Base-by-base conservation (phyloP, 169 alveolate genomes). In the Eimeria sp. region DNA sequence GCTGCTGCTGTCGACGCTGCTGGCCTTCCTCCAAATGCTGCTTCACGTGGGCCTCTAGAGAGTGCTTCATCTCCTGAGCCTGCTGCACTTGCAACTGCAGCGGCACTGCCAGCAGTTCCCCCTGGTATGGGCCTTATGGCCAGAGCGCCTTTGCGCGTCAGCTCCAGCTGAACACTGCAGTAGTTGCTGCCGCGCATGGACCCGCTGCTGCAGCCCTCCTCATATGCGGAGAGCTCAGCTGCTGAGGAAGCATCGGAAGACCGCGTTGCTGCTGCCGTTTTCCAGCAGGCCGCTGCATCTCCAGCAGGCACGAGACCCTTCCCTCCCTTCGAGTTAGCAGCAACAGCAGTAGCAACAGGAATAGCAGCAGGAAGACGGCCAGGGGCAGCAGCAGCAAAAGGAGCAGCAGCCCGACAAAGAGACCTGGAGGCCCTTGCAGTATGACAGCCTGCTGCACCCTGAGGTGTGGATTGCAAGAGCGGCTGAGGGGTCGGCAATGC, bases 11-110 rank as follows among this genome's bases (percentile, higher is more conserved):
- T 47, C 7, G 78, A n/a, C 61, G 78, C 92, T 25, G 45, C 70
- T 80, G 92, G 65, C 22, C 40, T 70, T 16, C 47, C 72, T 25
- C 47, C 49, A 20, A 43, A 0, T 45, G 72, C 70, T 40, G 72
- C 34, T 18, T 14, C 65, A 25, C 6, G 67, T 61, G 65, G 14
- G 1, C 27, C 34, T 45, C n/a, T 14, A 40, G 1, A 27, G 16
- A 65, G 65, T 78, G 67, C 63, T 54, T 9, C 63, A 54, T 0
- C 63, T 54, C 22, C 63, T 54, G 63, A 9, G 20, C 7, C 70
- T 61, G n/a, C 89, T 57, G 92, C 75, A 51, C 6, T 76, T 9
- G 54, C 92, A 30, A 76, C n/a, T 18, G 92, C 27, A n/a, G 92
- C 30, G 11, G 92, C 92, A 49, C n/a, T 61, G 40, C 63, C 89